Base-by-base conservation (phyloP, 768 basidiomycete genomes). In the Amanita molliuscula region DNA sequence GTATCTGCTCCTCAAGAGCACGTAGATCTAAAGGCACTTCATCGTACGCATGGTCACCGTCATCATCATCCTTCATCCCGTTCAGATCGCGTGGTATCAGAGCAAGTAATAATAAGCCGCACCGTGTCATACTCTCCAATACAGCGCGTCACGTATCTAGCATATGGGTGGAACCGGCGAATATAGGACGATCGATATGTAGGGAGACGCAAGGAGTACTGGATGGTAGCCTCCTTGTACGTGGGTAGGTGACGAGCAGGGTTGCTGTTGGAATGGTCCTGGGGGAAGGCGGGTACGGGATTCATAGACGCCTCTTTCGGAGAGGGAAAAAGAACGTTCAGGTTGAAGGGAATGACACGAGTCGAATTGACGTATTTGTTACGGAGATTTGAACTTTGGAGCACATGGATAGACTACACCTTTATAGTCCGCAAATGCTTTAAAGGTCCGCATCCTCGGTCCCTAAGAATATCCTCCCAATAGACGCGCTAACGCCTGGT, bases 131-230 rank as follows among this genome's bases (percentile, higher is more conserved):
- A 6, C 31, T 28, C 44, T 16, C 31, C 29, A 10, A 16, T 29
- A 6, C 4, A 15, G 7, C 11, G 16, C 29, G 28, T 28, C n/a
- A 11, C 31, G 16, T 18, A 44, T 28, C 44, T 44, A 13, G 45
- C 33, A 36, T 47, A 47, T 23, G 45, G 45, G 23, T 47, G 45
- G 45, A 20, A 47, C 13, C 45, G 45, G n/a, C 21, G 45, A 15
- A 47, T 21, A n/a, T 47, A 47, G 20, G 45, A 47, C 3, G 45
- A 47, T 7, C 34, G 45, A 23, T 47, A 47, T 3, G 45, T 7
- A 5, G 45, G 45, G 21, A 47, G 45, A 34, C 45, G 34, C 3
- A 34, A 9, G 9, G 45, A 47, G n/a, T 47, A 47, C 16, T 16
- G 21, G 25, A 36, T 11, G 21, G 21, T 47, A n/a, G 34, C 21